A percentile compares a stretch with the other conserved stretches of the same genome.
Conservation (phyloP, 345 rosid species). For the Eucalyptus dawsonii region DNA sequence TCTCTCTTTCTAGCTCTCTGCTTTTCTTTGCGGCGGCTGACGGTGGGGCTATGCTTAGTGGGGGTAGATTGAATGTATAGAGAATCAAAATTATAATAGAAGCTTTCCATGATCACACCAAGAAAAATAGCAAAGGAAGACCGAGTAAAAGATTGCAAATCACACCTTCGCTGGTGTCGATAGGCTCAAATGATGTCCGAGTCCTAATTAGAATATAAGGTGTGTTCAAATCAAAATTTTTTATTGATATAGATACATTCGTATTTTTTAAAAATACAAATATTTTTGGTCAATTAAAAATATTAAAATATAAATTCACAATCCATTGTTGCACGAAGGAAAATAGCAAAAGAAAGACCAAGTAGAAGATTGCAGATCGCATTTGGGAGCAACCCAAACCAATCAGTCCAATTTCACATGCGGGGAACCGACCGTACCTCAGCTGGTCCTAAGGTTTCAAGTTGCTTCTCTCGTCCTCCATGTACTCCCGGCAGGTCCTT, state of each 20-base stretch:
- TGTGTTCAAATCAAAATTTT: neutral
- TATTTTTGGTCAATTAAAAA: too few species aligned
- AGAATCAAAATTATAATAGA: neutral
- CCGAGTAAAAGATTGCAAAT: neutral
- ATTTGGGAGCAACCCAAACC: neutral
- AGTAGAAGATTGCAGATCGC: too few species aligned
- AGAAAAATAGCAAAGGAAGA: neutral
- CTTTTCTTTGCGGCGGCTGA: neutral
- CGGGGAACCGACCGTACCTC: too few species aligned
- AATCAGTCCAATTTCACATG: too few species aligned
- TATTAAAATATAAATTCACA: neutral
- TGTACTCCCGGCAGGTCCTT: neutral
- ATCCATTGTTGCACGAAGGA: neutral
- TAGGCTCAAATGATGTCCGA: too few species aligned
- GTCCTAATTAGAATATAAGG: too few species aligned
- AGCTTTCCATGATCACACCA: neutral
- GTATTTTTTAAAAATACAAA: too few species aligned
- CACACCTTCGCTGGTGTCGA: neutral
- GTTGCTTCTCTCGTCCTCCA: too few species aligned
- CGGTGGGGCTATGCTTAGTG: neutral
- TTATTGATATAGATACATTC: neutral
- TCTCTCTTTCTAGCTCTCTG: neutral
- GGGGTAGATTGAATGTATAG: neutral
- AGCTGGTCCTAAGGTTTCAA: too few species aligned
- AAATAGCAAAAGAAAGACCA: neutral